phyloP scores from a whole-genome alignment of 345 rosid species.

The Hibiscus tridactylites region DNA sequence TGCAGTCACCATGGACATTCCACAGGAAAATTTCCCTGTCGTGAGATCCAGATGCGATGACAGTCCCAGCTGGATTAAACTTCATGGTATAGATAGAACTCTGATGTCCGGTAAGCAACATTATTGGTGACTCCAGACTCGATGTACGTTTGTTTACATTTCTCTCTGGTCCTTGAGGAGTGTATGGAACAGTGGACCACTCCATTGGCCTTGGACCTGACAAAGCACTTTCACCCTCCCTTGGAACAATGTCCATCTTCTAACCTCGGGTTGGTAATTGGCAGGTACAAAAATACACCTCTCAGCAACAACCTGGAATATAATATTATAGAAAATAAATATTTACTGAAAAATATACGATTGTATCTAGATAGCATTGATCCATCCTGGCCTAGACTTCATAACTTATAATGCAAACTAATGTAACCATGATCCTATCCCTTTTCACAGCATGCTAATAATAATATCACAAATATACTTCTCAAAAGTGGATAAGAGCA shows the following conservation, averaged over 20 bases:
- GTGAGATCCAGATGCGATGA: slow-evolving; percentile 92
- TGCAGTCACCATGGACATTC: slow-evolving; percentile 88
- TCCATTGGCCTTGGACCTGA: slow-evolving; percentile 91
- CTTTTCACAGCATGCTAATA: neutral
- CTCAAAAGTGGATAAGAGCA: neutral
- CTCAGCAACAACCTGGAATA: neutral
- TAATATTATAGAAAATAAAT: neutral
- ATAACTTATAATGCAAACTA: neutral
- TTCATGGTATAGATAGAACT: slow-evolving; percentile 87
- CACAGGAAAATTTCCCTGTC: slow-evolving; percentile 90
- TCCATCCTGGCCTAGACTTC: neutral
- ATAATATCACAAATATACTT: neutral
- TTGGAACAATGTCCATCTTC: slow-evolving; percentile 47
- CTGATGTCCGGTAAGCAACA: slow-evolving; percentile 81
- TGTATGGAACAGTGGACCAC: slow-evolving; percentile 61
- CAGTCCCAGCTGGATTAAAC: slow-evolving; percentile 77
- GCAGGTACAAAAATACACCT: neutral
- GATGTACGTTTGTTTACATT: slow-evolving; percentile 62
- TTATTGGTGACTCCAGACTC: slow-evolving; percentile 86
- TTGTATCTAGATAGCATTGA: neutral
- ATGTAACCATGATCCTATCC: neutral
- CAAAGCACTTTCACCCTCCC: slow-evolving; percentile 60
- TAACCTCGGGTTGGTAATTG: neutral
- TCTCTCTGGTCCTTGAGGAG: slow-evolving; percentile 49
- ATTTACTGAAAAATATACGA: neutral